A percentile compares a stretch with the other conserved stretches of the same genome.
These are phyloP conservation scores for Paecilomyces fulvus DNA, from an alignment of 2,329 filamentous ascomycete genomes.

Conservation along the genomic window DNA sequence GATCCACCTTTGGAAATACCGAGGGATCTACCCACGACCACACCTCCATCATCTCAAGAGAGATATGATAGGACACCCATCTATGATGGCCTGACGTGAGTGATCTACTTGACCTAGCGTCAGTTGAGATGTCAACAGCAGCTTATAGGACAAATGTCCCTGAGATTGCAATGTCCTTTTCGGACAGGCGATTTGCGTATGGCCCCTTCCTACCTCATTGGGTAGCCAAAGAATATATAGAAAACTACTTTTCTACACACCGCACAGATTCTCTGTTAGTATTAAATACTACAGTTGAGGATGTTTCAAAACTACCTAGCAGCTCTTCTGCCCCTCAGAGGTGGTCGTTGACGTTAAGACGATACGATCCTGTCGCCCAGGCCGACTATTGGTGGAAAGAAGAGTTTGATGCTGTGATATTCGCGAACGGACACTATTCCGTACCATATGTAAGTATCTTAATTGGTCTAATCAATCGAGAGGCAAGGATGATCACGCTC, in stretches of 20 bases:
- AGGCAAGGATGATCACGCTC: background rate
- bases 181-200: slow-evolving; percentile 45
- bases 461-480: background rate
- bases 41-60: slow-evolving; percentile 16
- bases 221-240: slow-evolving; percentile 48
- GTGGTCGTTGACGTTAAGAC: slow-evolving; percentile 45
- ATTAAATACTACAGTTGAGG: slow-evolving; percentile 48
- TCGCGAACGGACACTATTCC: slow-evolving; percentile 50
- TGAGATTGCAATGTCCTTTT: slow-evolving; percentile 37
- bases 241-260: slow-evolving; percentile 48
- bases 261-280: slow-evolving; percentile 39
- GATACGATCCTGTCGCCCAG: slow-evolving; percentile 17
- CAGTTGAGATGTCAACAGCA: background rate
- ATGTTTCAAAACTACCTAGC: slow-evolving; percentile 35
- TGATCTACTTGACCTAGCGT: background rate
- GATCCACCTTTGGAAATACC: slow-evolving; percentile 23
- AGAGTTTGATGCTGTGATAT: slow-evolving; percentile 49
- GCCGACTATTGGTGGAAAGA: slow-evolving; percentile 52
- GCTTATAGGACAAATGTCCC: slow-evolving; percentile 27
- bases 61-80: slow-evolving; percentile 28
- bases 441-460: slow-evolving; percentile 42
- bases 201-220: slow-evolving; percentile 50
- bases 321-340: slow-evolving; percentile 41
- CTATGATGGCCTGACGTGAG: slow-evolving; percentile 26
- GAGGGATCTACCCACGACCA: slow-evolving; percentile 14